phyloP scores from a whole-genome alignment of 2,329 filamentous ascomycete species.

The Exophiala phaeomuriformis region DNA sequence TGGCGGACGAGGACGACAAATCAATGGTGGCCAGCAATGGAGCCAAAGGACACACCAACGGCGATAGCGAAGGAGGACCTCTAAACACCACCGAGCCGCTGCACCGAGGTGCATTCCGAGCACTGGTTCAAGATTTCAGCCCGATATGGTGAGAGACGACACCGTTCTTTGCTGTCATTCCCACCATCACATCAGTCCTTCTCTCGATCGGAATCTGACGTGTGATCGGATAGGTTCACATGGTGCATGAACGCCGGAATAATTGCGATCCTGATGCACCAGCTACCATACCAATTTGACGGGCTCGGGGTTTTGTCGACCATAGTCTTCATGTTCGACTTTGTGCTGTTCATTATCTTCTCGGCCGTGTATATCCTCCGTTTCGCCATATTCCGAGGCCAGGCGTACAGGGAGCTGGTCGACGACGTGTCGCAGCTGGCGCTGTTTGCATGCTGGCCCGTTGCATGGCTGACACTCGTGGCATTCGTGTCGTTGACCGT shows the following conservation, averaged over 20 bases:
- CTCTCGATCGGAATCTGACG: not conserved
- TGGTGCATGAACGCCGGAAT: constrained; percentile 25
- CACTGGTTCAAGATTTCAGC: constrained; percentile 18
- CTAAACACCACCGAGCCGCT: not conserved
- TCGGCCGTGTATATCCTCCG: constrained; percentile 32
- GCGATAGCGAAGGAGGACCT: no score
- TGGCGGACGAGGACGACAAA: no score
- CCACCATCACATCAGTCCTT: not conserved
- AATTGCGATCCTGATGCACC: constrained; percentile 22
- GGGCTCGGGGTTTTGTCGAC: constrained; percentile 34
- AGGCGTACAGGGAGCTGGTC: constrained; percentile 30
- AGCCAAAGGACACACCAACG: no score
- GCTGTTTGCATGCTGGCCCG: constrained; percentile 35
- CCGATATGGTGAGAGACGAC: constrained; percentile 14
- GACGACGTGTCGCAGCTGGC: constrained; percentile 33
- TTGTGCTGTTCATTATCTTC: constrained; percentile 30
- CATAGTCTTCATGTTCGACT: constrained; percentile 36
- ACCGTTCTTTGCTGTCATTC: not conserved
- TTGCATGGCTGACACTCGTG: constrained; percentile 29
- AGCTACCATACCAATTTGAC: constrained; percentile 35
- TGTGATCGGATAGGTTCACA: constrained; percentile 16
- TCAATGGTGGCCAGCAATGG: no score
- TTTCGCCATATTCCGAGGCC: constrained; percentile 30
- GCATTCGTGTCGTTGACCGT: constrained; percentile 42
- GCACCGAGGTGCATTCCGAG: constrained; percentile 11